phyloP scores from a whole-genome alignment of 164 flowering plant genomes.

The Magnolia sinica region DNA sequence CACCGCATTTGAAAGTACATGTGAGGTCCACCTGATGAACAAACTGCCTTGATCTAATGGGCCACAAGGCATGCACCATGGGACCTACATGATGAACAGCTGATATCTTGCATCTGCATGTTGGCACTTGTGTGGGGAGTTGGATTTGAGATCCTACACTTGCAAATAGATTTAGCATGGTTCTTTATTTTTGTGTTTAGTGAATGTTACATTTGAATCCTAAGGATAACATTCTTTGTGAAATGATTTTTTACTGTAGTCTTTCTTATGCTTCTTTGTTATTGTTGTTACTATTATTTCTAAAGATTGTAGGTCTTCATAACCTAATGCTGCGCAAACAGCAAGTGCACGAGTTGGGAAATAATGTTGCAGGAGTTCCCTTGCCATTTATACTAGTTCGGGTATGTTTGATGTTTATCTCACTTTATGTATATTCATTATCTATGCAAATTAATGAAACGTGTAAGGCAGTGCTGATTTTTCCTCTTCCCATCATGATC shows the following conservation, averaged over 20 bases:
- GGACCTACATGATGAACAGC: too few species aligned
- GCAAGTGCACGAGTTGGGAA: conserved; percentile 12
- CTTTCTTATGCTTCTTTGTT: not conserved
- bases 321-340: conserved; percentile 24
- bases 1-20: too few species aligned
- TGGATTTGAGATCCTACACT: too few species aligned
- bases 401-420: conserved; percentile 14
- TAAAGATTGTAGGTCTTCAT: conserved; percentile 24
- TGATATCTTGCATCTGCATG: too few species aligned
- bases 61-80: too few species aligned
- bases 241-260: not conserved
- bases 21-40: too few species aligned
- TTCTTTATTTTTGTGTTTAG: too few species aligned
- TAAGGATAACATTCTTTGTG: not conserved
- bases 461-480: not conserved
- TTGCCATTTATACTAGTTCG: conserved; percentile 37
- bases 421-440: not conserved
- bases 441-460: not conserved
- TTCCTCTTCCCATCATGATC: not conserved
- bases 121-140: too few species aligned
- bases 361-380: conserved; percentile 15
- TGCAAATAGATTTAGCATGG: too few species aligned
- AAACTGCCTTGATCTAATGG: too few species aligned
- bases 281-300: not conserved
- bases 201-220: too few species aligned